These are phyloP conservation scores for Populus hybrid DNA, from an alignment of 441 rosid genomes.

Conservation along the genomic window DNA sequence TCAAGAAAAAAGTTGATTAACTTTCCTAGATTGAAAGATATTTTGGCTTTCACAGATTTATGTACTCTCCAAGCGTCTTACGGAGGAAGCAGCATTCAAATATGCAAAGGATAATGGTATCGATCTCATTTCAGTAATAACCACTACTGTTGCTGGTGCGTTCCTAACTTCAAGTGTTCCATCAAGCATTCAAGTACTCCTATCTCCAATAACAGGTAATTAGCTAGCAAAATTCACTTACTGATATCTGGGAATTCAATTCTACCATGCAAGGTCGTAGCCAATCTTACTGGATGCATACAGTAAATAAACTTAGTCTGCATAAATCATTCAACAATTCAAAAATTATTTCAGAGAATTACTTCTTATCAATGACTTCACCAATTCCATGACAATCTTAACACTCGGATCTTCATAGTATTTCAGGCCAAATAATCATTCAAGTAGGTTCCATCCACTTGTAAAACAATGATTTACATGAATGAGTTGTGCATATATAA, in stretches of 20 bases:
- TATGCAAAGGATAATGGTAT: constrained; percentile 55
- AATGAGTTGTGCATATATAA: background rate
- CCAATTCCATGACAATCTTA: background rate
- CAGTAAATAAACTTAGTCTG: background rate
- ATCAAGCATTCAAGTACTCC: constrained; percentile 64
- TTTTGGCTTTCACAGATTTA: constrained; percentile 47
- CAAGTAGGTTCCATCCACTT: background rate
- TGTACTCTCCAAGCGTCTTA: constrained; percentile 57
- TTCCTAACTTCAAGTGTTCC: constrained; percentile 62
- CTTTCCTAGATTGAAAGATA: background rate
- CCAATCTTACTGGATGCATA: background rate
- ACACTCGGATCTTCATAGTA: background rate
- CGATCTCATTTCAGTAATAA: constrained; percentile 63
- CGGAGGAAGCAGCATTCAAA: constrained; percentile 73
- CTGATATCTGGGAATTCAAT: background rate
- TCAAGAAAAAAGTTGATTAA: background rate
- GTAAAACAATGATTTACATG: background rate
- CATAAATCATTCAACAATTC: too few species aligned
- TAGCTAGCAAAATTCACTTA: background rate
- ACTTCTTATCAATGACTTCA: background rate
- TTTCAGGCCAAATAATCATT: background rate
- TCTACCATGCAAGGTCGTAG: background rate
- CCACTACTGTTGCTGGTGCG: constrained; percentile 71
- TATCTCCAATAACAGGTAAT: constrained; percentile 68
- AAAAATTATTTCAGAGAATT: background rate